Conservation (phyloP, 345 rosid genomes). For the Euphorbia lathyris region DNA sequence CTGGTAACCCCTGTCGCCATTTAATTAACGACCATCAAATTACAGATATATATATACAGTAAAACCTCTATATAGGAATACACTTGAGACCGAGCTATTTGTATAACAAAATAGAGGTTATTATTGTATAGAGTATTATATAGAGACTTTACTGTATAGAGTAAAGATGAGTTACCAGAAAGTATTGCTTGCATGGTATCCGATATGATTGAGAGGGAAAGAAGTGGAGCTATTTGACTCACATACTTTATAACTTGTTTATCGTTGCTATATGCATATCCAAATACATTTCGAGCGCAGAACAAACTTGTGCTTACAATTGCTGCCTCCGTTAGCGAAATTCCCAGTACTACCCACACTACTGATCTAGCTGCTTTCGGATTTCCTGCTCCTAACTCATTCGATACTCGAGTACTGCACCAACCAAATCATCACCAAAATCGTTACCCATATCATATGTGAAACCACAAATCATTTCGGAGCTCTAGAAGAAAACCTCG, state of each 20-base stretch:
- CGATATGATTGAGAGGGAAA: constrained; percentile 32
- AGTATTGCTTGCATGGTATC: constrained; percentile 42
- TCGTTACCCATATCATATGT: too few relatives aligned
- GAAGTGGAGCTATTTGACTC: constrained; percentile 33
- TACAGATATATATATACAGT: too few relatives aligned
- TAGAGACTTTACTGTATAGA: not conserved
- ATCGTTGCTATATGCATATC: constrained; percentile 37
- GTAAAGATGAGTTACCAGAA: constrained; percentile 30
- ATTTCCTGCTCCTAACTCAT: constrained; percentile 50
- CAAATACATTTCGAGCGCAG: constrained; percentile 24
- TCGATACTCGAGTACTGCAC: constrained; percentile 45
- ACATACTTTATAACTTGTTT: constrained; percentile 37
- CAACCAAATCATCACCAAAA: too few relatives aligned
- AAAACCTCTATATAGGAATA: too few relatives aligned
- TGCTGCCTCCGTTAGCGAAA: constrained; percentile 24
- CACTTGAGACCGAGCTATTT: too few relatives aligned
- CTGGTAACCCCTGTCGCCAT: constrained; percentile 33
- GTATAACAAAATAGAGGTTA: too few relatives aligned
- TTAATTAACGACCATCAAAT: not conserved
- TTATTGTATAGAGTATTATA: too few relatives aligned
- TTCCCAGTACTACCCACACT: constrained; percentile 17
- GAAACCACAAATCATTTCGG: too few relatives aligned
- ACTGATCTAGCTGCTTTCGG: constrained; percentile 31
- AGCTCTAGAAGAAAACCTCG: too few relatives aligned
- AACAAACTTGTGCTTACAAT: constrained; percentile 27